These are phyloP conservation scores for Solanum chiquidenum DNA, from an alignment of 257 asterid species.

Conservation along the genomic window DNA sequence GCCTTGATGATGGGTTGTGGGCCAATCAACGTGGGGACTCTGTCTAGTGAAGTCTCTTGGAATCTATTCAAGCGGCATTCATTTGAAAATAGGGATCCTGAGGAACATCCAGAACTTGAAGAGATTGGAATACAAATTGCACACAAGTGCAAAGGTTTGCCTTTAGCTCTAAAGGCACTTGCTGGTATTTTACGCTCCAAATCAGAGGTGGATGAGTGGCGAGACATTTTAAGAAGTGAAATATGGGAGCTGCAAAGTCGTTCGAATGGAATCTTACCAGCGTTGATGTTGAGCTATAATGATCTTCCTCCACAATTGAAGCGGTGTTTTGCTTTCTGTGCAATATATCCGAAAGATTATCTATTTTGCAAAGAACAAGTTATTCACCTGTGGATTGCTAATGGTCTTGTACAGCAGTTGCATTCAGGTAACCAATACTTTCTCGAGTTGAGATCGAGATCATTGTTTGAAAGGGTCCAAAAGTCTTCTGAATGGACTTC, in stretches of 20 bases:
- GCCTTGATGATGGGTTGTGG: no score
- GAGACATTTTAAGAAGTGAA: background rate
- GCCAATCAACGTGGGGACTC: no score
- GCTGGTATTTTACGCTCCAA: no score
- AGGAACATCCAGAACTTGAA: no score
- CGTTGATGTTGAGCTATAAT: background rate
- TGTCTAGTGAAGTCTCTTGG: no score
- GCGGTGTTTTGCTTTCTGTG: background rate
- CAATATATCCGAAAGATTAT: constrained; percentile 3
- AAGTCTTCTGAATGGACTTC: background rate
- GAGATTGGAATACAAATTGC: no score
- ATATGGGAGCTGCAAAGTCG: background rate
- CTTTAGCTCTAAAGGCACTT: no score
- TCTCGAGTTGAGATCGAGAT: background rate
- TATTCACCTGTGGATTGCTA: constrained; percentile 2
- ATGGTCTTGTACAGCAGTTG: background rate
- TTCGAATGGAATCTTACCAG: background rate
- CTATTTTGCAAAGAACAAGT: background rate
- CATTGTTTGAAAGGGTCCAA: background rate
- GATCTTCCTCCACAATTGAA: background rate
- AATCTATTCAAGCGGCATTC: no score
- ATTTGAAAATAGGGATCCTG: no score
- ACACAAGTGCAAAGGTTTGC: no score
- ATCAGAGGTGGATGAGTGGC: no score
- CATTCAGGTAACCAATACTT: background rate